Base-by-base conservation (phyloP, 495 filamentous ascomycete genomes). In the Daldinia childiae region DNA sequence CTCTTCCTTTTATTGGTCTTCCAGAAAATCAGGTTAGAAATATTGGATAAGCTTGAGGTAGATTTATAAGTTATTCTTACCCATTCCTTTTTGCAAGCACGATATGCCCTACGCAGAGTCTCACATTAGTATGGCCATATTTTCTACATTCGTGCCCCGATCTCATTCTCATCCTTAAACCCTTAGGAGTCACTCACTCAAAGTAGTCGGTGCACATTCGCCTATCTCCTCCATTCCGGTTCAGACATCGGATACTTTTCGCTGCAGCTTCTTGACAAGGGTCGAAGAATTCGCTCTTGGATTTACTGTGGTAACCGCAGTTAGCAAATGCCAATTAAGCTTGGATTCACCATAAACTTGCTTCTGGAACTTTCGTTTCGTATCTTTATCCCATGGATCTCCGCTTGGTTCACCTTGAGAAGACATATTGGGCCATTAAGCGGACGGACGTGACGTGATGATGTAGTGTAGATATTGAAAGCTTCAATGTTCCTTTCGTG, bases 181-280 rank as follows among this genome's bases (percentile, higher is more conserved):
- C 2, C 24, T 19, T 17, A 21, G 21, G 45, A 36, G 15, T n/a
- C 15, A 82, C 89, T 82, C 71, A 98, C 94, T 97, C 91, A 76
- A 98, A 98, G 78, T 95, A 98, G 78, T 98, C 95, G 56, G 81
- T 80, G 75, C 95, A 98, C 88, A 98, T 90, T n/a, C 90, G 85
- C 59, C 89, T 87, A 78, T 97, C 93, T 19, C 88, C 93, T 2
- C 82, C 89, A 80, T 98, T 98, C 24, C 95, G 88, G 71, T 92
- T 89, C 79, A 98, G 84, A 81, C 95, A 98, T 75, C 87, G 89
- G 12, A 97, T 87, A 79, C 93, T 97, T 66, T 88, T 85, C 52
- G 88, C 80, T n/a, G 95, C 95, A n/a, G 92, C 94, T 62, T 96
- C 93, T 77, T 98, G 94, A 77, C 95, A 98, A 14, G 95, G 95